These are phyloP conservation scores for Candida vartiovaarae DNA, from an alignment of 805 yeast genomes.

Conservation along the genomic window DNA sequence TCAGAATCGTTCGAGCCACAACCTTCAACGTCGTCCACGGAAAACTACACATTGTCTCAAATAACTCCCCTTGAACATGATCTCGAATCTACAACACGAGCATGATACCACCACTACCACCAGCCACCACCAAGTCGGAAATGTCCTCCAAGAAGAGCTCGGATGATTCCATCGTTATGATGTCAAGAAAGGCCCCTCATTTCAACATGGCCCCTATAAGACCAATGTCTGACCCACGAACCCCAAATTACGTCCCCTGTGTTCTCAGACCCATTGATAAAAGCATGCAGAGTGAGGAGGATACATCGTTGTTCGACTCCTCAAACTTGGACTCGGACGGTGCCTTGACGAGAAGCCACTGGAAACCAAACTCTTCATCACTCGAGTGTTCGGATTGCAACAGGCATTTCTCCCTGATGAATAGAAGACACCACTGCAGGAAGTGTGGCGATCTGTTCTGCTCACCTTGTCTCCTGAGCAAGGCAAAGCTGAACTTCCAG, in stretches of 20 bases:
- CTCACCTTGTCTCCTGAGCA: conserved; percentile 47
- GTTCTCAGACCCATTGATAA: conserved; percentile 43
- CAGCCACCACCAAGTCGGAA: conserved; percentile 4
- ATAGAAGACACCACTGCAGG: conserved; percentile 64
- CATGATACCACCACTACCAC: background rate
- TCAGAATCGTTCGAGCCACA: conserved; percentile 6
- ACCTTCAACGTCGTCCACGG: conserved; percentile 9
- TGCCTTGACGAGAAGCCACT: conserved; percentile 37
- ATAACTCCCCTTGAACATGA: conserved; percentile 8
- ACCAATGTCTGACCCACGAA: conserved; percentile 62
- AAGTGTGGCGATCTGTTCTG: conserved; percentile 69
- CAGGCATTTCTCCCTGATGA: conserved; percentile 55
- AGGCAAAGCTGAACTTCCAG: conserved; percentile 34
- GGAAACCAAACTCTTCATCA: conserved; percentile 58
- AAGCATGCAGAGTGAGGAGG: background rate
- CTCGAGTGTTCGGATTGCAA: conserved; percentile 55
- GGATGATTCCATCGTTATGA: conserved; percentile 14
- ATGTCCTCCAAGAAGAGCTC: conserved; percentile 19
- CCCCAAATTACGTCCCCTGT: conserved; percentile 75
- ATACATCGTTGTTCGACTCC: background rate
- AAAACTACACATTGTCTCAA: conserved; percentile 9
- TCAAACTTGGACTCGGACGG: background rate
- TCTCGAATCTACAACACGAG: conserved; percentile 9
- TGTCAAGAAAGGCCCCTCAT: conserved; percentile 12
- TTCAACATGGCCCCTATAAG: conserved; percentile 31